Evolutionary conservation across 257 asterid genomes (phyloP).

Genomic region (Lycium ferocissimum): DNA sequence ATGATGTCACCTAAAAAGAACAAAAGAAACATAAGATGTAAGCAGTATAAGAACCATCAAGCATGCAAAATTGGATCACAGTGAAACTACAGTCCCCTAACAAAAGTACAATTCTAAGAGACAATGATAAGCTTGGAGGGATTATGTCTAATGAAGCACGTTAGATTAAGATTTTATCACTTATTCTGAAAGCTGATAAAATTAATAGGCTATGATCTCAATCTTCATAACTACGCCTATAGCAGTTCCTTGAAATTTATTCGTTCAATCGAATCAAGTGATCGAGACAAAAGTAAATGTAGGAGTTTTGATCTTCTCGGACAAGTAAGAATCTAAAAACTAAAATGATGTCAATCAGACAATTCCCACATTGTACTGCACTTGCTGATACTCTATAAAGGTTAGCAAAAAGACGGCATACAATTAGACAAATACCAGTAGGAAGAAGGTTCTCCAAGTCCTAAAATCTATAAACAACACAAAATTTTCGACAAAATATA

Average conservation of each 20-base stretch:
- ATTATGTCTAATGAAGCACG: not conserved
- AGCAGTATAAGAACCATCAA: not conserved
- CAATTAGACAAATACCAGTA: not conserved
- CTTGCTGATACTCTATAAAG: not conserved
- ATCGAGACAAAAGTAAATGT: not conserved
- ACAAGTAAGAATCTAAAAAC: not conserved
- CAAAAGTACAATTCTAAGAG: not conserved
- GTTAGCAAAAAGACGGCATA: not conserved
- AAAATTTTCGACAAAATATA: not conserved
- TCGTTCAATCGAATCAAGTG: not conserved
- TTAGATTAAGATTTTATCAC: not conserved
- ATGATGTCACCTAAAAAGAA: slow-evolving; percentile 55
- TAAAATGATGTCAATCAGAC: not conserved
- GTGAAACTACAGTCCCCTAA: not conserved
- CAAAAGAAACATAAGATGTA: not conserved
- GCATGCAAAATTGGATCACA: not conserved
- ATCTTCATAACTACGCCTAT: not conserved
- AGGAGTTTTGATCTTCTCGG: not conserved
- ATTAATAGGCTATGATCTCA: not conserved
- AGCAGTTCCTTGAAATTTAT: no score
- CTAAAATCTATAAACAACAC: not conserved
- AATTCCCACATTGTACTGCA: not conserved
- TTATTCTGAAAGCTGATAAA: not conserved
- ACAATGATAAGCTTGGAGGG: not conserved
- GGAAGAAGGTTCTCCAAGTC: not conserved